phyloP scores from a whole-genome alignment of 1,139 yeast species.

The Hyphopichia wangnamkhiaoensis region DNA sequence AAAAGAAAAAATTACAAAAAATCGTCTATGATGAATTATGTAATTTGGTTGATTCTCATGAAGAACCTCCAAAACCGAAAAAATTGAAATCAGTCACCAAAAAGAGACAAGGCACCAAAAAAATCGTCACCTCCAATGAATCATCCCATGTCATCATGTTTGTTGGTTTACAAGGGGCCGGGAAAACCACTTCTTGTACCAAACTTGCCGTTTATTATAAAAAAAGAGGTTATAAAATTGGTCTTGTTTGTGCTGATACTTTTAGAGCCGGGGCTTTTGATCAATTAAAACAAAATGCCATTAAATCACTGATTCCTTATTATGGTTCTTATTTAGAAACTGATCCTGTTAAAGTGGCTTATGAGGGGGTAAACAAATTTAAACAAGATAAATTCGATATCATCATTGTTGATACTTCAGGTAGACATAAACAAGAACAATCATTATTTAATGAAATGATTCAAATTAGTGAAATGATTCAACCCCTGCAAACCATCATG shows the following conservation, averaged over 20 bases:
- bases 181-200: slow-evolving; percentile 97
- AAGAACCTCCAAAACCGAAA: slow-evolving; percentile 80
- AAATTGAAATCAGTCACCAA: slow-evolving; percentile 40
- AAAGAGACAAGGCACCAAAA: slow-evolving; percentile 28
- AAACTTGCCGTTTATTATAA: slow-evolving; percentile 94
- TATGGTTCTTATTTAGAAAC: slow-evolving; percentile 95
- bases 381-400: slow-evolving; percentile 89
- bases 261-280: slow-evolving; percentile 99
- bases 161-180: slow-evolving; percentile 98
- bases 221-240: slow-evolving; percentile 90
- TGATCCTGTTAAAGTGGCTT: slow-evolving; percentile 90
- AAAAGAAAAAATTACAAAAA: slow-evolving; percentile 81
- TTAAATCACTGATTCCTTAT: slow-evolving; percentile 90
- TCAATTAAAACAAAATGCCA: slow-evolving; percentile 95
- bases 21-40: slow-evolving; percentile 92
- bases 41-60: slow-evolving; percentile 70
- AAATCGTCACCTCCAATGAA: slow-evolving; percentile 23
- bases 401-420: slow-evolving; percentile 96
- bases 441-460: slow-evolving; percentile 93
- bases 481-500: slow-evolving; percentile 95
- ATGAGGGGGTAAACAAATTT: slow-evolving; percentile 89
- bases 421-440: slow-evolving; percentile 95
- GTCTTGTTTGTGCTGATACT: slow-evolving; percentile 97
- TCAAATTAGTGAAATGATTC: slow-evolving; percentile 81
- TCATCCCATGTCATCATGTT: slow-evolving; percentile 77